These are phyloP conservation scores for Yamadazyma jaroonii DNA, from an alignment of 1,139 yeast species.

Conservation along the genomic window DNA sequence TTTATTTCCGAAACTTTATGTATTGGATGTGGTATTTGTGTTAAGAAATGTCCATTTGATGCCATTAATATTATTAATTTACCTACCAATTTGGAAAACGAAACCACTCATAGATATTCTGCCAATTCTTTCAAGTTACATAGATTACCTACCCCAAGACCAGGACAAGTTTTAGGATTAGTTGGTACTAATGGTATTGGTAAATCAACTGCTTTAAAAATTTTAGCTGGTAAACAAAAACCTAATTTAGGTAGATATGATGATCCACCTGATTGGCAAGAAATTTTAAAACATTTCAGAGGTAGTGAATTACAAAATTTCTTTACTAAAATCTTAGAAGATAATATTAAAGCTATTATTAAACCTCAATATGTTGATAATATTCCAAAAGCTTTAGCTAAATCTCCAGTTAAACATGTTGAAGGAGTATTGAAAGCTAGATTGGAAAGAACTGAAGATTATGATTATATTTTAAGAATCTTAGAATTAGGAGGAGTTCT, in stretches of 20 bases:
- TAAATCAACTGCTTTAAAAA: slow-evolving; percentile 95
- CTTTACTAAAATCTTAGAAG: slow-evolving; percentile 91
- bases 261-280: slow-evolving; percentile 97
- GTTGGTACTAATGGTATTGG: slow-evolving; percentile 99
- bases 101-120: slow-evolving; percentile 95
- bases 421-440: slow-evolving; percentile 77
- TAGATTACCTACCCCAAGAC: slow-evolving; percentile 96
- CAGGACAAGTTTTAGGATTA: slow-evolving; percentile 95
- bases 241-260: slow-evolving; percentile 94
- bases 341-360: slow-evolving; percentile 88
- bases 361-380: slow-evolving; percentile 98
- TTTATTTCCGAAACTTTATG: slow-evolving; percentile 94
- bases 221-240: slow-evolving; percentile 96
- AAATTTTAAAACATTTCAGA: slow-evolving; percentile 83
- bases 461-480: slow-evolving; percentile 59
- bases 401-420: slow-evolving; percentile 84
- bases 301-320: slow-evolving; percentile 97
- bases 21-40: slow-evolving; percentile 99
- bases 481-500: slow-evolving; percentile 74
- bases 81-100: slow-evolving; percentile 89
- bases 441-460: slow-evolving; percentile 62
- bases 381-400: slow-evolving; percentile 87
- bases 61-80: slow-evolving; percentile 93
- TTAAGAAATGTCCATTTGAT: slow-evolving; percentile 95
- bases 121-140: slow-evolving; percentile 97